These are phyloP conservation scores for Penicillium crystallinum DNA, from an alignment of 495 filamentous ascomycete species.

Conservation along the genomic window DNA sequence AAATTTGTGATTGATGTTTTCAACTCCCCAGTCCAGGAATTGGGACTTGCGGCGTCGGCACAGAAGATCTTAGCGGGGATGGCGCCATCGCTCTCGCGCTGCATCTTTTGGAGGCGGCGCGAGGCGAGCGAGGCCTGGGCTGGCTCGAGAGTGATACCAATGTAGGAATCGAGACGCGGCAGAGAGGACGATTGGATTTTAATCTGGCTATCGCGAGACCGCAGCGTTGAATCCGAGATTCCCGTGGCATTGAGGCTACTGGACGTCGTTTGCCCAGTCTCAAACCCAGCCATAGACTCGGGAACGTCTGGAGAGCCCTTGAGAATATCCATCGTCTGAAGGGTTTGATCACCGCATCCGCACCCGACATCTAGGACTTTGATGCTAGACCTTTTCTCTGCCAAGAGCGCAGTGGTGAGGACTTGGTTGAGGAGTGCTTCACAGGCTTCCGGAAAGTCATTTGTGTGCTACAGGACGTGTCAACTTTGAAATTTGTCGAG, in stretches of 20 bases:
- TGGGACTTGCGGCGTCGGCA: slow-evolving; percentile 30
- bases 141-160: slow-evolving; percentile 38
- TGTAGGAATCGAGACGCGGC: slow-evolving; percentile 31
- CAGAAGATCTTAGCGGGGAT: slow-evolving; percentile 22
- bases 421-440: slow-evolving; percentile 39
- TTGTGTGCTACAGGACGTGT: slow-evolving; percentile 15
- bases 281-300: neutral
- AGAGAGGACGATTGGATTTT: neutral
- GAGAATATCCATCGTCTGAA: slow-evolving; percentile 18
- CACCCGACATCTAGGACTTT: slow-evolving; percentile 44
- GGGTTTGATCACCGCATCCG: slow-evolving; percentile 46
- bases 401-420: slow-evolving; percentile 28
- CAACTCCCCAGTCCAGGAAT: slow-evolving; percentile 22
- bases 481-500: neutral
- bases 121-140: slow-evolving; percentile 28
- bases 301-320: neutral
- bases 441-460: slow-evolving; percentile 36
- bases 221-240: neutral
- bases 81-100: neutral
- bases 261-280: neutral
- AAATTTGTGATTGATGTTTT: slow-evolving; percentile 9
- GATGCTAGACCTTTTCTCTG: slow-evolving; percentile 11
- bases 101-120: slow-evolving; percentile 1
- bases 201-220: neutral
- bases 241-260: neutral